Base-by-base conservation (phyloP, 2,329 filamentous ascomycete species). In the Pseudopyrenochaeta lycopersici region DNA sequence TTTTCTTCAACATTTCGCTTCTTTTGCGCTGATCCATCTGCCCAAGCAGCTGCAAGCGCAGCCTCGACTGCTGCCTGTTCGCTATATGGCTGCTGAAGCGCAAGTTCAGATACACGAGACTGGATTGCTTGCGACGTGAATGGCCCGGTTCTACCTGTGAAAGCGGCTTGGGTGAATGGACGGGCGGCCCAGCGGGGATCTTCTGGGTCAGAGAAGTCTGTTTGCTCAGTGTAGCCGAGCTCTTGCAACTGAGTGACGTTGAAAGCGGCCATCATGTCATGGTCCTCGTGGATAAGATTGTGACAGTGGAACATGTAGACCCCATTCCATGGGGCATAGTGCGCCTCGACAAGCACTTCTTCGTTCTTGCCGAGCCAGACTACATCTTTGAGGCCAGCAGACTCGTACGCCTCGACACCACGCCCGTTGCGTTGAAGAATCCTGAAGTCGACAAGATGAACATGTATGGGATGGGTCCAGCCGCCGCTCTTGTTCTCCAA, bases 361-460 rank as follows among this genome's bases (percentile, higher is more conserved):
- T 86, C 84, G 32, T 80, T 78, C 1, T 69, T 71, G 11, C 78
- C 81, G 3, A 87, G 76, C 76, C 82, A 81, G 2, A 85, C 83
- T 2, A 85, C 81, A 59, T 86, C 84, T 70, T 86, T 85, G 4
- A 85, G 76, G 0, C 81, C 83, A 0, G 76, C 78, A 1, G 75
- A 73, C 68, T 86, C 84, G 60, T 86, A 85, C 0, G 80, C 74
- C 44, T 51, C 35, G 20, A 64, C 54, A n/a, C 54, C 56, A 18
- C 59, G 55, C 9, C 80, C 79, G 0, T 64, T 76, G 18, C 84
- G 81, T 7, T 69, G 71, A 20, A 85, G 62, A 35, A 86, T 75
- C 46, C 80, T 77, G 70, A 86, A 82, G 63, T 86, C 83, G 46
- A 87, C 79, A 1, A 86, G 76, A 63, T 87, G 85, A 40, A 86